phyloP scores from a whole-genome alignment of 192 early-diverging fungal species.

The Backusella circina region DNA sequence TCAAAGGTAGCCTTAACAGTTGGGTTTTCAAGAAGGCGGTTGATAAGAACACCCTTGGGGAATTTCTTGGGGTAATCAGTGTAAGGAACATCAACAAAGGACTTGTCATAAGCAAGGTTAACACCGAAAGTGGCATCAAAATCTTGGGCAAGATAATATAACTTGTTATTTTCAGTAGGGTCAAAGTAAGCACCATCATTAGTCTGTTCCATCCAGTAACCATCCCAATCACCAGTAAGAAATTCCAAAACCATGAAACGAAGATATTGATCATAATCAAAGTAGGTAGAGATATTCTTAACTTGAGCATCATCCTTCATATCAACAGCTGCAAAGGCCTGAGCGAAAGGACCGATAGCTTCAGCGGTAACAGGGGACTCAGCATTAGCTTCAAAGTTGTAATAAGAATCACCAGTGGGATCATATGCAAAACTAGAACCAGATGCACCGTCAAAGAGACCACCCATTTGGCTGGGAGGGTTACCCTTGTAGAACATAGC shows the following conservation, averaged over 20 bases:
- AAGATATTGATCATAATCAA: constrained; percentile 39
- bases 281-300: constrained; percentile 21
- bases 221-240: constrained; percentile 46
- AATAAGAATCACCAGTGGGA: constrained; percentile 24
- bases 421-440: constrained; percentile 39
- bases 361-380: constrained; percentile 19
- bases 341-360: constrained; percentile 27
- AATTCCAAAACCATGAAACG: constrained; percentile 51
- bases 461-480: constrained; percentile 28
- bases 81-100: constrained; percentile 32
- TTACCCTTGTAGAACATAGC: constrained; percentile 39
- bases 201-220: constrained; percentile 43
- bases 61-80: constrained; percentile 29
- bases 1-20: constrained; percentile 31
- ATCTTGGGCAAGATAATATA: constrained; percentile 44
- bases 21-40: constrained; percentile 39
- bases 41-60: constrained; percentile 39
- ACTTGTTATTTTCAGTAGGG: constrained; percentile 29
- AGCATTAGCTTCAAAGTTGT: constrained; percentile 26
- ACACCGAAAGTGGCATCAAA: constrained; percentile 51
- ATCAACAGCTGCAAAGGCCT: constrained; percentile 21
- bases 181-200: constrained; percentile 47
- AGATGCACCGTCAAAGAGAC: constrained; percentile 44
- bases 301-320: constrained; percentile 30
- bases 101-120: constrained; percentile 23